Percentiles rank a stretch among this genome's conserved stretches.
Conservation (phyloP, 352 stramenopile genomes). For the Phytopythium chamaehyphon region DNA sequence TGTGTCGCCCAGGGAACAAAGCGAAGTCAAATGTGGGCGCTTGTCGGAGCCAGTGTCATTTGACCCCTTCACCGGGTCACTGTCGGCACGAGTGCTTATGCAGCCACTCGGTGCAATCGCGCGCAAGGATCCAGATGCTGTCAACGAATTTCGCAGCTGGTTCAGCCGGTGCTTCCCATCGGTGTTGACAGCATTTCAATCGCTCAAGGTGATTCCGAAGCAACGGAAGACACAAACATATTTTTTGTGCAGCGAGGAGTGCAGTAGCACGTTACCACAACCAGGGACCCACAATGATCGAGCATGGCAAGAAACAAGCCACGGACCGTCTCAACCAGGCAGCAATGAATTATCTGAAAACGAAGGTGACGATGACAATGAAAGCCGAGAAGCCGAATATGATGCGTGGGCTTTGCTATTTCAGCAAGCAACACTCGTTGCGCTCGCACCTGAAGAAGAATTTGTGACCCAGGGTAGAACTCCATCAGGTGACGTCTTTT, state of each 20-base stretch:
- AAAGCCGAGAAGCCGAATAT: background rate
- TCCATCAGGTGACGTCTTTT: conserved; percentile 17
- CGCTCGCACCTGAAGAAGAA: conserved; percentile 9
- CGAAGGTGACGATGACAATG: background rate
- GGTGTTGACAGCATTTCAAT: conserved; percentile 8
- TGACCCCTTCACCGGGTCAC: conserved; percentile 31
- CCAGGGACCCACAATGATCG: no score
- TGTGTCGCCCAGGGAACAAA: background rate
- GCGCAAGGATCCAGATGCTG: conserved; percentile 15
- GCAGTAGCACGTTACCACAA: no score
- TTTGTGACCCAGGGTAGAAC: conserved; percentile 29
- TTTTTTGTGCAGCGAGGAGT: no score
- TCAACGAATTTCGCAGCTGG: conserved; percentile 28
- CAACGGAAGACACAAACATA: no score
- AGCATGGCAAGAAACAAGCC: no score
- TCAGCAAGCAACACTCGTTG: conserved; percentile 13
- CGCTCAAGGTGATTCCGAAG: no score
- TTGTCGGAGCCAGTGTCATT: conserved; percentile 33
- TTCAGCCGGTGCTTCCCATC: conserved; percentile 25
- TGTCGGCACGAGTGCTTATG: conserved; percentile 28
- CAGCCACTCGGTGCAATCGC: conserved; percentile 15
- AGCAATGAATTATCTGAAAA: no score
- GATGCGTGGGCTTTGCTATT: conserved; percentile 13
- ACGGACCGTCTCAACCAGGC: no score
- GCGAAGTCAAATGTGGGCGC: background rate